A percentile compares a stretch with the other conserved stretches of the same genome.
These are phyloP conservation scores for Dillenia turbinata DNA, from an alignment of 164 flowering plant genomes.

Conservation along the genomic window DNA sequence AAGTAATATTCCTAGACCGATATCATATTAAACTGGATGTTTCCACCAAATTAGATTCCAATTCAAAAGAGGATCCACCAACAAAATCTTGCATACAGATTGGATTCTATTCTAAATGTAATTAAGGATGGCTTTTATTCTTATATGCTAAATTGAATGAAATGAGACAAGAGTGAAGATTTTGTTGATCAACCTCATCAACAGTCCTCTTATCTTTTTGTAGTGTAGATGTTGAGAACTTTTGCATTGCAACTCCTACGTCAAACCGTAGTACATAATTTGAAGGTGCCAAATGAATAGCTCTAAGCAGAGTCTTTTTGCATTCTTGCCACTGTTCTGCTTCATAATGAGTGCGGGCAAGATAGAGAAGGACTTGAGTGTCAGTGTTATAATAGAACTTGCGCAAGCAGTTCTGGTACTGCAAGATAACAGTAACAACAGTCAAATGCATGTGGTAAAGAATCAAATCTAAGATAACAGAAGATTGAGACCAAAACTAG, in stretches of 20 bases:
- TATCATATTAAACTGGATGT: too few species aligned
- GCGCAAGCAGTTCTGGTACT: slow-evolving; percentile 97
- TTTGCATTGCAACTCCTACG: slow-evolving; percentile 92
- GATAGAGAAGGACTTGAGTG: slow-evolving; percentile 77
- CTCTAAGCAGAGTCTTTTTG: slow-evolving; percentile 81
- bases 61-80: too few species aligned
- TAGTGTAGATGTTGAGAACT: slow-evolving; percentile 84
- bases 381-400: slow-evolving; percentile 84
- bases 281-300: slow-evolving; percentile 94
- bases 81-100: too few species aligned
- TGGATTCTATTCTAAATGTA: too few species aligned
- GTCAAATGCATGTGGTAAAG: slow-evolving; percentile 1
- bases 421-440: slow-evolving; percentile 21
- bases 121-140: too few species aligned
- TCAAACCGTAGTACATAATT: slow-evolving; percentile 87
- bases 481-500: slow-evolving; percentile 1
- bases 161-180: neutral
- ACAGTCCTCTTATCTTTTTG: slow-evolving; percentile 85
- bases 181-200: slow-evolving; percentile 62
- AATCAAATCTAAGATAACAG: neutral
- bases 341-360: slow-evolving; percentile 95
- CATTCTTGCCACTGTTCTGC: slow-evolving; percentile 99
- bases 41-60: too few species aligned
- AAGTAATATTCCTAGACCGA: too few species aligned
- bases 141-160: neutral